Conservation (phyloP, 805 yeast genomes). For the Kregervanrija delftensis region DNA sequence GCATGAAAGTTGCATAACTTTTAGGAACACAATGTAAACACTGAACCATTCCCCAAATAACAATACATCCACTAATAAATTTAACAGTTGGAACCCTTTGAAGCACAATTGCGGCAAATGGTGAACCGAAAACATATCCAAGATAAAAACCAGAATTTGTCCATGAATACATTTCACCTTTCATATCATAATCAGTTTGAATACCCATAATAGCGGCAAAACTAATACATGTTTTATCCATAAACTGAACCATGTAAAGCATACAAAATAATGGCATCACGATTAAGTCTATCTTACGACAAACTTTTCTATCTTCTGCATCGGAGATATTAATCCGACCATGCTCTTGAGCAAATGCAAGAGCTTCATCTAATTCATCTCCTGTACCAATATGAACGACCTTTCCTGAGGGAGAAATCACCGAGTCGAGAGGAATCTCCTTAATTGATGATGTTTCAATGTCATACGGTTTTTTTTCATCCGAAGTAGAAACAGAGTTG, state of each 20-base stretch:
- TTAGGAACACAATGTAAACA: slow-evolving; percentile 22
- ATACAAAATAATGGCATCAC: slow-evolving; percentile 32
- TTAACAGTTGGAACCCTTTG: slow-evolving; percentile 29
- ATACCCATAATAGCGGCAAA: slow-evolving; percentile 29
- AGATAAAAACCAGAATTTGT: slow-evolving; percentile 27
- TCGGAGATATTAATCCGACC: slow-evolving; percentile 2
- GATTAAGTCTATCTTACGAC: slow-evolving; percentile 29
- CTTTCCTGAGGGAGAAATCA: slow-evolving; percentile 10
- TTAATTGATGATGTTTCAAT: no score
- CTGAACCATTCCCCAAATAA: slow-evolving; percentile 39
- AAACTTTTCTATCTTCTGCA: slow-evolving; percentile 1
- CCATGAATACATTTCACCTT: slow-evolving; percentile 25
- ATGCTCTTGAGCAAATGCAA: slow-evolving; percentile 7
- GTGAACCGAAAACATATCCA: slow-evolving; percentile 28
- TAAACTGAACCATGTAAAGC: slow-evolving; percentile 32
- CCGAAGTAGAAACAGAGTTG: no score
- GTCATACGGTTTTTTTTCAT: no score
- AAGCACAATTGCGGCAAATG: slow-evolving; percentile 30
- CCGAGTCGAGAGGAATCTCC: slow-evolving; percentile 2
- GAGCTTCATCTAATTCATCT: slow-evolving; percentile 3
- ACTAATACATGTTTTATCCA: slow-evolving; percentile 35
- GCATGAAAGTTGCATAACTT: slow-evolving; percentile 37
- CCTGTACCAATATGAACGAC: slow-evolving; percentile 10
- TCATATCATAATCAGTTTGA: slow-evolving; percentile 16
- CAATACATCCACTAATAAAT: slow-evolving; percentile 29